Percentiles rank a stretch among this genome's conserved stretches.
These are phyloP conservation scores for Amesomyces nigricolor DNA, from an alignment of 2,329 filamentous ascomycete species.

Conservation along the genomic window DNA sequence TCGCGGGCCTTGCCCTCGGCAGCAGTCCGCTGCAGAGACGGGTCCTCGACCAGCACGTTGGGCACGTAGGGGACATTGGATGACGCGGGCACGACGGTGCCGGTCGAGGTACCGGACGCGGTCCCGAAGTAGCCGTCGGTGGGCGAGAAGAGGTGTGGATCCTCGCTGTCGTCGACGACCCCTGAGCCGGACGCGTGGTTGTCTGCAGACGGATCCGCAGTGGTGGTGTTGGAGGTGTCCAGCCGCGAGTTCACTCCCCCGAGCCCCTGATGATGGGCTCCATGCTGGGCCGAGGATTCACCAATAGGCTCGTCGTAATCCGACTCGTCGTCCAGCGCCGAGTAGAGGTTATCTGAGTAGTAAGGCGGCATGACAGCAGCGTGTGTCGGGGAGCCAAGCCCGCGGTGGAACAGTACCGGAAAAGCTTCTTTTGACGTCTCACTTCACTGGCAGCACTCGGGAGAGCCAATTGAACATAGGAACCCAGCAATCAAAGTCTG, in stretches of 20 bases:
- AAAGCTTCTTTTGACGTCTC: conserved; percentile 20
- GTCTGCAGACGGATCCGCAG: not conserved
- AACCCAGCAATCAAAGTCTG: not conserved
- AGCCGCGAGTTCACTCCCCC: not conserved
- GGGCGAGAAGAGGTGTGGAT: conserved; percentile 39
- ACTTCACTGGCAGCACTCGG: not conserved
- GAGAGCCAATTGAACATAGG: not conserved
- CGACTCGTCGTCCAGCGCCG: conserved; percentile 30
- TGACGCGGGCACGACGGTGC: conserved; percentile 20
- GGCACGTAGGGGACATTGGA: conserved; percentile 41
- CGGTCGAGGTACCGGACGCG: conserved; percentile 12
- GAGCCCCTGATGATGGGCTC: not conserved
- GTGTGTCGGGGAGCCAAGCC: conserved; percentile 9
- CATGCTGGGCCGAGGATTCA: conserved; percentile 16
- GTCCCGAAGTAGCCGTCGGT: conserved; percentile 48
- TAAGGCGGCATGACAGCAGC: conserved; percentile 34
- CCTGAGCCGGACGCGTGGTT: not conserved
- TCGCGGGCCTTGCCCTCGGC: conserved; percentile 41
- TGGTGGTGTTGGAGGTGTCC: not conserved
- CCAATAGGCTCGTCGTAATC: conserved; percentile 25
- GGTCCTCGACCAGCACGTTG: conserved; percentile 45
- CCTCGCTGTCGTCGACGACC: conserved; percentile 16
- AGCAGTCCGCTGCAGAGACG: conserved; percentile 36
- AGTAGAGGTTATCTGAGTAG: conserved; percentile 46
- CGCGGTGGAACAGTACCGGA: not conserved